Percentiles rank a stretch among this genome's conserved stretches.
phyloP scores from a whole-genome alignment of 2,329 filamentous ascomycete genomes.

The Colletotrichum tofieldiae region DNA sequence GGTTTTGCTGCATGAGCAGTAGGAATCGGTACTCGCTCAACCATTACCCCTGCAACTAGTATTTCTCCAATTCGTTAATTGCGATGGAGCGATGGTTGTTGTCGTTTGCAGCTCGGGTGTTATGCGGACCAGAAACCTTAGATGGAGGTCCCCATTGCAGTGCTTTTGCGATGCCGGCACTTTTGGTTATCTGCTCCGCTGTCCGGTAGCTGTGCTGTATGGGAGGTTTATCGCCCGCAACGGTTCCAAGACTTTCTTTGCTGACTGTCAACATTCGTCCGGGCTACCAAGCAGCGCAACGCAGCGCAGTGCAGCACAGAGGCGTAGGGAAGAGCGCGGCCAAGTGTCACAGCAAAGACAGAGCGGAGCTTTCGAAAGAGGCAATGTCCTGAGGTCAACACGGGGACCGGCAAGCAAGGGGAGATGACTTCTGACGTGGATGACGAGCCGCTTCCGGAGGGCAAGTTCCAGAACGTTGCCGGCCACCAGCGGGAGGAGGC shows the following conservation, averaged over 20 bases:
- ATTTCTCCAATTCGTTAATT: constrained; percentile 20
- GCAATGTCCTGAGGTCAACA: not conserved
- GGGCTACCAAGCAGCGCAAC: not conserved
- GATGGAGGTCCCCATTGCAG: constrained; percentile 17
- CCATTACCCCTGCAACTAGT: constrained; percentile 9
- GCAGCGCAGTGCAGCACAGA: not conserved
- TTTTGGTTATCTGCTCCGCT: constrained; percentile 14
- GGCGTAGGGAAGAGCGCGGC: not conserved
- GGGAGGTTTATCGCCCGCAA: constrained; percentile 1
- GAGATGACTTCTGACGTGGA: not conserved
- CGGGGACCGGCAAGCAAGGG: not conserved
- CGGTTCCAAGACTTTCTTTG: not conserved
- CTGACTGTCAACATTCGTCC: not conserved
- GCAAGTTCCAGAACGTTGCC: constrained; percentile 6
- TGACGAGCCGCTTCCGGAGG: not conserved
- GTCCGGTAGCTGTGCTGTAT: not conserved
- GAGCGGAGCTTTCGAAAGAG: not conserved
- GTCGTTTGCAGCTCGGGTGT: constrained; percentile 17
- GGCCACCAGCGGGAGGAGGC: not conserved
- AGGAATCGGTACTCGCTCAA: constrained; percentile 22
- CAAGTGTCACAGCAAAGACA: too few relatives aligned
- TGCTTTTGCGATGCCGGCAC: constrained; percentile 33
- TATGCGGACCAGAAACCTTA: constrained; percentile 22
- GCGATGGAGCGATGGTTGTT: not conserved
- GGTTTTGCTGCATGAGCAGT: constrained; percentile 18